A percentile compares a stretch with the other conserved stretches of the same genome.
Conservation (phyloP, 1,284 basidiomycete species). For the Dichomitus squalens region DNA sequence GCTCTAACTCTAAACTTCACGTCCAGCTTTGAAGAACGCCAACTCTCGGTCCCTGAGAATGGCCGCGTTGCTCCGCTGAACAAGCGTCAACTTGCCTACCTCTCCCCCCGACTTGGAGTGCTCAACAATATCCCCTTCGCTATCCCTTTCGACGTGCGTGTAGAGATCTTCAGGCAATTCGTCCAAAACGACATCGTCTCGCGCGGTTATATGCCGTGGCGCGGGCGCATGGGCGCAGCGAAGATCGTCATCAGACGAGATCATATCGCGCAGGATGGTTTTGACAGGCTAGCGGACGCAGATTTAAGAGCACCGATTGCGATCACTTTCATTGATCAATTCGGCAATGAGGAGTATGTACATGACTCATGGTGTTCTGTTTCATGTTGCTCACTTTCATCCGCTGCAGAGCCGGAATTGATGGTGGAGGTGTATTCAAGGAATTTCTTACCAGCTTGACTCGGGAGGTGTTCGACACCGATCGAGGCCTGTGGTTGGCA, state of each 20-base stretch:
- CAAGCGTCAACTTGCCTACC: conserved; percentile 73
- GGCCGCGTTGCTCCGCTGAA: conserved; percentile 43
- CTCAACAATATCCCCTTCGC: conserved; percentile 97
- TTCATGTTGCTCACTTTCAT: background rate
- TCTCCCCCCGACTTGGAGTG: conserved; percentile 86
- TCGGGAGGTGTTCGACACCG: conserved; percentile 93
- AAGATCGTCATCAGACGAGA: conserved; percentile 69
- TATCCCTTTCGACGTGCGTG: conserved; percentile 90
- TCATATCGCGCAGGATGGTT: conserved; percentile 87
- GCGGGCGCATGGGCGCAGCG: conserved; percentile 34
- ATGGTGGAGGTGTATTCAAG: conserved; percentile 97
- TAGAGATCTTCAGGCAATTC: conserved; percentile 88
- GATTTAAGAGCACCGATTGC: conserved; percentile 81
- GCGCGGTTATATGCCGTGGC: conserved; percentile 26
- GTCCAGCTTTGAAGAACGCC: conserved; percentile 58
- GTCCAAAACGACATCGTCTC: conserved; percentile 59
- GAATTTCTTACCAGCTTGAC: conserved; percentile 93
- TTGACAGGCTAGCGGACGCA: conserved; percentile 74
- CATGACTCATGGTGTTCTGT: background rate
- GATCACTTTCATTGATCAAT: conserved; percentile 92
- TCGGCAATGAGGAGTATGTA: conserved; percentile 79
- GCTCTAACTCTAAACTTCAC: background rate
- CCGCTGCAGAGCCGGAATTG: conserved; percentile 75
- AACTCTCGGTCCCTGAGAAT: conserved; percentile 40
- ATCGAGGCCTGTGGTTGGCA: conserved; percentile 91